These are phyloP conservation scores for Bipolaris sorokiniana DNA, from an alignment of 2,329 filamentous ascomycete genomes.

Conservation along the genomic window DNA sequence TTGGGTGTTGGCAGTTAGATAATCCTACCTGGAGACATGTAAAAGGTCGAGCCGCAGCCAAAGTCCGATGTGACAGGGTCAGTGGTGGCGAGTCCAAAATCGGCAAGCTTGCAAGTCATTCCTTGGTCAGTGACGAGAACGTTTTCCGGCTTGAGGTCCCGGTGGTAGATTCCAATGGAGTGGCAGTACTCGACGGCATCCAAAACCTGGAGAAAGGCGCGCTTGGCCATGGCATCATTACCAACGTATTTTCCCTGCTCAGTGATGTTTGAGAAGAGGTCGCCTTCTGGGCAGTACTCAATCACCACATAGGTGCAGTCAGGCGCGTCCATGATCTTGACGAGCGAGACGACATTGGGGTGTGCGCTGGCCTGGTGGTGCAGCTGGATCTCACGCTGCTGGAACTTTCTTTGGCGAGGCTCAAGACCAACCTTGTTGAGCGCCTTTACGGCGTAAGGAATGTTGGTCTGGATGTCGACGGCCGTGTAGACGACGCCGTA, in stretches of 20 bases:
- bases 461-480: conserved; percentile 79
- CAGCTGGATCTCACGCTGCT: conserved; percentile 88
- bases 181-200: conserved; percentile 97
- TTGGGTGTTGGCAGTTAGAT: not conserved
- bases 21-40: conserved; percentile 95
- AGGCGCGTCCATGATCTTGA: conserved; percentile 87
- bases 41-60: conserved; percentile 97
- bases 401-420: conserved; percentile 83
- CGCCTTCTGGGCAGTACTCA: conserved; percentile 96
- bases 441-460: conserved; percentile 93
- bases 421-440: conserved; percentile 94
- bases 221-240: conserved; percentile 86
- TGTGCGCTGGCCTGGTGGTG: conserved; percentile 90
- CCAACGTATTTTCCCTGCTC: conserved; percentile 91
- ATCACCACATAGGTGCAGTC: conserved; percentile 97
- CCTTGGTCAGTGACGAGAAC: conserved; percentile 89
- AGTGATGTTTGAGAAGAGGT: conserved; percentile 97
- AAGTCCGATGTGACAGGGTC: conserved; percentile 88
- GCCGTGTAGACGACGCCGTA: conserved; percentile 97
- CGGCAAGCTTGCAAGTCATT: conserved; percentile 90
- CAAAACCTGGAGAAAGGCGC: conserved; percentile 91
- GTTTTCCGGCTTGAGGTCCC: conserved; percentile 98
- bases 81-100: conserved; percentile 93
- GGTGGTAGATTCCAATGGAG: conserved; percentile 89
- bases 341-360: conserved; percentile 89